Evolutionary conservation across 2,329 filamentous ascomycete species (phyloP), one percentile per base, ranked within the genome.

Genomic region (Neobulgaria alba): DNA sequence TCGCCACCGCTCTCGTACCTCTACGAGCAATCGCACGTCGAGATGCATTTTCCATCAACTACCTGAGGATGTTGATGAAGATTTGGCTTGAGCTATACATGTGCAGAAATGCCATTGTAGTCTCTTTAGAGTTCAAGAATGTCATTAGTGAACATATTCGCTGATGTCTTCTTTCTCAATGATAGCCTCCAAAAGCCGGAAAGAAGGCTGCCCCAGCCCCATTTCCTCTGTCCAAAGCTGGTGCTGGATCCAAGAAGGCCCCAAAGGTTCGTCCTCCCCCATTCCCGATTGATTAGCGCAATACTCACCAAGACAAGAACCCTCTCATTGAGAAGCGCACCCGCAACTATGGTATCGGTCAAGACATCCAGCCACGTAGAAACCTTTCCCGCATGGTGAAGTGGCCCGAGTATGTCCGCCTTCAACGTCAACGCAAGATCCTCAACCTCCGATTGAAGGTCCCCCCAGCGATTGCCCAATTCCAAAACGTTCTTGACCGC

Each of bases 91-190:
- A 81, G 77, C 62, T 61, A 56, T 57, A 67, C 64, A 53, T 57
- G 56, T 34, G 56, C 55, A 59, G 54, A 41, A 58, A 60, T 59
- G 56, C 56, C 52, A 55, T 39, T 53, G 46, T 56, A 35, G 69
- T 75, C 83, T 92, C 86, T 82, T 72, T 93, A 93, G 87, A 94
- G 87, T 83, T 84, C 71, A 83, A 82, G 80, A 85, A 87, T 82
- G 85, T 75, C 64, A 71, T 79, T 80, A 75, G 74, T 82, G 82
- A 77, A 81, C 77, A 79, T 74, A 77, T 70, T 60, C 71, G 83
- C 88, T 95, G 85, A 94, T 87, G 73, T 86, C 82, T 87, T 94
- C 85, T 92, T 89, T 87, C 90, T 96, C 90, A 92, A 96, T 96
- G 89, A 96, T 76, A 96, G 92, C 87, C 92, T 84, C 85, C 90